Conservation (phyloP, 1,139 yeast species). For the Pichia sp. region DNA sequence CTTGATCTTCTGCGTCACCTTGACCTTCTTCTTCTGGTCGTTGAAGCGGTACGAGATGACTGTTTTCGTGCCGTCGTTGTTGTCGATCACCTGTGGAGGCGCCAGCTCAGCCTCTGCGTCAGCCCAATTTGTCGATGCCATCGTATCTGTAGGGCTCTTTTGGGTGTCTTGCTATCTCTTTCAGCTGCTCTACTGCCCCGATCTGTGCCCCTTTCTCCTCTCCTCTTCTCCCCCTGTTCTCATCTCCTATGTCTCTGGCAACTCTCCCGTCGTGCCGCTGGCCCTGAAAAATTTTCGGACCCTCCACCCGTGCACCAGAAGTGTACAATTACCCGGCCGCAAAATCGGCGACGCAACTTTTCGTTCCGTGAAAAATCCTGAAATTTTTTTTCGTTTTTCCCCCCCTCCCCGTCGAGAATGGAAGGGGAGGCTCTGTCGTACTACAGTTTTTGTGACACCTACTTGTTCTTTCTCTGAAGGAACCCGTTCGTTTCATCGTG, state of each 20-base stretch:
- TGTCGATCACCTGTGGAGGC: constrained; percentile 66
- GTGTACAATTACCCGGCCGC: background rate
- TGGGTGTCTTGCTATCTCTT: background rate
- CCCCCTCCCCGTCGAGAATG: background rate
- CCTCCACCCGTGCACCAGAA: background rate
- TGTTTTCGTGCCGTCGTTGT: constrained; percentile 87
- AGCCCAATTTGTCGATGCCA: constrained; percentile 46
- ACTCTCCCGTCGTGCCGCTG: too few relatives aligned
- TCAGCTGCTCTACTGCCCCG: too few relatives aligned
- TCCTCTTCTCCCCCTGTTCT: background rate
- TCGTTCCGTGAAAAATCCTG: too few relatives aligned
- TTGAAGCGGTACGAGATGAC: constrained; percentile 74
- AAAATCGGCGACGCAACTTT: background rate
- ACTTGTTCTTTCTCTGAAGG: background rate
- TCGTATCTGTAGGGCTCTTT: background rate
- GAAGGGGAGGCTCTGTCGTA: too few relatives aligned
- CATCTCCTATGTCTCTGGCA: background rate
- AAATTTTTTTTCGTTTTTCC: too few relatives aligned
- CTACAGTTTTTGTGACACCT: too few relatives aligned
- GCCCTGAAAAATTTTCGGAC: background rate
- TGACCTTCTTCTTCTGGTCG: constrained; percentile 78
- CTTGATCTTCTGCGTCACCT: constrained; percentile 79
- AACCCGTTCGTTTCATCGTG: background rate
- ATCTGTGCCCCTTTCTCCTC: background rate
- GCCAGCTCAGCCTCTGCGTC: constrained; percentile 61